A percentile compares a stretch with the other conserved stretches of the same genome.
Conservation (phyloP, 2,329 filamentous ascomycete species). For the Paramyrothecium sp. region DNA sequence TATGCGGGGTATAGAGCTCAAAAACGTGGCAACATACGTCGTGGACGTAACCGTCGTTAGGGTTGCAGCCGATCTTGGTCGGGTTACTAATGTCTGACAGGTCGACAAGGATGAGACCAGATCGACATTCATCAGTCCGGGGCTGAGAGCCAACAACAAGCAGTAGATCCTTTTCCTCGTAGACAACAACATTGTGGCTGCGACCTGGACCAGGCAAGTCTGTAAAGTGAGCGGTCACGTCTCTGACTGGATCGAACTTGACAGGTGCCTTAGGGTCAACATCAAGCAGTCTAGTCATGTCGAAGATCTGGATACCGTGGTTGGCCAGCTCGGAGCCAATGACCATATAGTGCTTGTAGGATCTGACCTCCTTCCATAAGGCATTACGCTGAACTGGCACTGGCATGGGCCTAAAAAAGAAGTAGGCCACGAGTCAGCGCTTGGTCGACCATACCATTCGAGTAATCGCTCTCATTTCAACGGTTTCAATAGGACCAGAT, state of each 20-base stretch:
- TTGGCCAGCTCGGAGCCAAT: slow-evolving; percentile 36
- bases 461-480: too few species aligned
- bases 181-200: slow-evolving; percentile 49
- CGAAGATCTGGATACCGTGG: slow-evolving; percentile 61
- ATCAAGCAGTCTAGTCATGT: slow-evolving; percentile 37
- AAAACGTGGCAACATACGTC: slow-evolving; percentile 20
- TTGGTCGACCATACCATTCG: too few species aligned
- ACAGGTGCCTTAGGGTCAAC: background rate
- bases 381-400: slow-evolving; percentile 6
- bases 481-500: background rate
- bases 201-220: slow-evolving; percentile 7
- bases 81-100: slow-evolving; percentile 46
- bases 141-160: slow-evolving; percentile 39
- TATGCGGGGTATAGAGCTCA: background rate
- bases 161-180: slow-evolving; percentile 43
- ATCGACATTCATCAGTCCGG: slow-evolving; percentile 33
- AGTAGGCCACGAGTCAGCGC: background rate
- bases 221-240: background rate
- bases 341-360: slow-evolving; percentile 28
- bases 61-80: slow-evolving; percentile 47
- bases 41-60: slow-evolving; percentile 47
- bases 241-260: background rate
- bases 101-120: slow-evolving; percentile 53
- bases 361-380: slow-evolving; percentile 31
- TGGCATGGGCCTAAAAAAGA: slow-evolving; percentile 27